Conservation (phyloP, 305 asterid species). For the Fraxinus platypoda region DNA sequence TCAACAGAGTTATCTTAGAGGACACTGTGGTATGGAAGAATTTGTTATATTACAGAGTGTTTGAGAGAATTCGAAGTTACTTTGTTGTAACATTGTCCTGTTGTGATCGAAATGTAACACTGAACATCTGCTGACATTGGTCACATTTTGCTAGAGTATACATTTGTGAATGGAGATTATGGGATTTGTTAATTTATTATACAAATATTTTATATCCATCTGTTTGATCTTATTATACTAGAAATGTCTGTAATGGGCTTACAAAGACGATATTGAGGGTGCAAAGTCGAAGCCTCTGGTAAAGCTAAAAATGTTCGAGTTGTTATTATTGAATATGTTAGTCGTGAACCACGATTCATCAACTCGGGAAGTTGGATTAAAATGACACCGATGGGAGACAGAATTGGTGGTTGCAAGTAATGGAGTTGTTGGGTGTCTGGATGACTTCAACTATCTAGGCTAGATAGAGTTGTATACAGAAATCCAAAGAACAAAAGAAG, state of each 20-base stretch:
- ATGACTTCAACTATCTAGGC: background rate
- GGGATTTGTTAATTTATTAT: background rate
- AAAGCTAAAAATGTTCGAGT: background rate
- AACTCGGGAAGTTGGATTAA: constrained; percentile 1
- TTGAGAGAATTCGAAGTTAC: background rate
- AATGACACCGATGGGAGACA: background rate
- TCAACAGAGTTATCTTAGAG: background rate
- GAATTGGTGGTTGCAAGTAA: background rate
- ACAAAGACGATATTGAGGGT: background rate
- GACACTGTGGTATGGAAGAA: background rate
- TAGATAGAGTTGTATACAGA: background rate
- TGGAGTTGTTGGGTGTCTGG: constrained; percentile 23
- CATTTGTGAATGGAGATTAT: background rate
- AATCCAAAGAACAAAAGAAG: background rate
- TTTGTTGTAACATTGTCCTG: background rate
- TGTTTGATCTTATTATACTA: background rate
- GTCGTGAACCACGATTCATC: background rate
- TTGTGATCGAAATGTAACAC: background rate
- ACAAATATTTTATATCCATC: background rate
- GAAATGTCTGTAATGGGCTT: background rate
- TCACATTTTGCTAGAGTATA: background rate
- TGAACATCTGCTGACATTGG: background rate
- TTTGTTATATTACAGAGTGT: background rate
- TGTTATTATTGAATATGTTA: background rate
- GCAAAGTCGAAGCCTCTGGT: background rate